phyloP scores from a whole-genome alignment of 345 rosid species.

The Brassica juncea region DNA sequence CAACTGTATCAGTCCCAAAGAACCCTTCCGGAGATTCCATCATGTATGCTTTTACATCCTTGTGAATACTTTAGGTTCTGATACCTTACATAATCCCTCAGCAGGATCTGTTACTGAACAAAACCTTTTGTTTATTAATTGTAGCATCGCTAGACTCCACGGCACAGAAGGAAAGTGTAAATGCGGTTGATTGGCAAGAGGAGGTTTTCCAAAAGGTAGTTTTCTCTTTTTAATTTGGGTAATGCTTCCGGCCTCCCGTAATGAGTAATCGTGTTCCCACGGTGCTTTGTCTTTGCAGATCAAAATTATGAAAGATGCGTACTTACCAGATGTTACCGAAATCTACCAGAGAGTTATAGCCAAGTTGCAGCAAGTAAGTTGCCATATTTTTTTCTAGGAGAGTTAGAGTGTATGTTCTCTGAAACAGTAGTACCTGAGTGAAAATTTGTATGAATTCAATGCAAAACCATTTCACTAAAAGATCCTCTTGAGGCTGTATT shows the following conservation, averaged over 20 bases:
- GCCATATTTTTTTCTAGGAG: not conserved
- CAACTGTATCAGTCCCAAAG: slow-evolving; percentile 25
- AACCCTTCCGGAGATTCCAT: slow-evolving; percentile 67
- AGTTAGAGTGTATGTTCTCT: not conserved
- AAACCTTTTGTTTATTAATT: slow-evolving; percentile 24
- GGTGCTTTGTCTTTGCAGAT: slow-evolving; percentile 52
- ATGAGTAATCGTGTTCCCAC: slow-evolving; percentile 11
- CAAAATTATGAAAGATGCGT: slow-evolving; percentile 65
- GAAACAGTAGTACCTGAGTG: not conserved
- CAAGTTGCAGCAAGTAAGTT: slow-evolving; percentile 66
- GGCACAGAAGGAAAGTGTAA: slow-evolving; percentile 65
- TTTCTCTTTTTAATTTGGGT: not conserved
- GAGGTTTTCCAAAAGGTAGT: slow-evolving; percentile 85
- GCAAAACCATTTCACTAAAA: slow-evolving; percentile 11
- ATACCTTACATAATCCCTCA: slow-evolving; percentile 14
- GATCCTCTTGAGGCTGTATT: slow-evolving; percentile 16
- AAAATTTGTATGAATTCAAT: not conserved
- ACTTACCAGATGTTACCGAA: slow-evolving; percentile 66
- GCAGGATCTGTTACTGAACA: slow-evolving; percentile 17
- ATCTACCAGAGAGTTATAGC: slow-evolving; percentile 63
- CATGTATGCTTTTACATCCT: slow-evolving; percentile 58
- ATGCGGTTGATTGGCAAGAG: slow-evolving; percentile 88
- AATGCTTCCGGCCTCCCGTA: not conserved
- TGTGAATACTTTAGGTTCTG: slow-evolving; percentile 46
- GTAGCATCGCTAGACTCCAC: slow-evolving; percentile 79